A percentile compares a stretch with the other conserved stretches of the same genome.
phyloP scores from a whole-genome alignment of 2,329 filamentous ascomycete species.

The Sarocladium kiliense region DNA sequence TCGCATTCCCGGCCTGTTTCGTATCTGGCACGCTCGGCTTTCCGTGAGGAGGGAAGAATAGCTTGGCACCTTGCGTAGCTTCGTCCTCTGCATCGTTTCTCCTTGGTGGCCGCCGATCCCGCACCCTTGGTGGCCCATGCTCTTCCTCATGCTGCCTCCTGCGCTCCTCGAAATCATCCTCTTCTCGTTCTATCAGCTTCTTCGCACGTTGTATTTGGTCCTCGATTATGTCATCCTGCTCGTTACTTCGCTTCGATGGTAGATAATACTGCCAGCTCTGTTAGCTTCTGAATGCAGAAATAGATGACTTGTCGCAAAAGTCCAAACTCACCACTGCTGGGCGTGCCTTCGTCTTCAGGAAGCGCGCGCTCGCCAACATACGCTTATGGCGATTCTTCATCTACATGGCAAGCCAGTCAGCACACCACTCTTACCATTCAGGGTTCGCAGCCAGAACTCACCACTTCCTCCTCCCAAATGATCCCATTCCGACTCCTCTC shows the following conservation, averaged over 20 bases:
- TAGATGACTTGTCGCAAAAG: not conserved
- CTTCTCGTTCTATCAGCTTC: conserved; percentile 58
- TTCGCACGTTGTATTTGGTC: conserved; percentile 64
- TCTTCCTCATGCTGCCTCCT: conserved; percentile 7
- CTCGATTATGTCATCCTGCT: conserved; percentile 67
- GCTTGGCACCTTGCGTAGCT: not conserved
- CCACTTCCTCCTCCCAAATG: conserved; percentile 69
- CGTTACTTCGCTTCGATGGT: conserved; percentile 68
- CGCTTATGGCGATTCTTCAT: conserved; percentile 72
- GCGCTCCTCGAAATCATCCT: conserved; percentile 52
- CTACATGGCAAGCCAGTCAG: conserved; percentile 38
- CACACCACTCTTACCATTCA: not conserved
- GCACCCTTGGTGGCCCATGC: not conserved
- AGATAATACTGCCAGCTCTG: conserved; percentile 65
- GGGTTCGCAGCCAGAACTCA: conserved; percentile 38
- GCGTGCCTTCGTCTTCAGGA: conserved; percentile 64
- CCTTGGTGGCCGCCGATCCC: not conserved
- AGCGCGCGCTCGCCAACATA: conserved; percentile 65
- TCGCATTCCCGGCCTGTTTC: not conserved
- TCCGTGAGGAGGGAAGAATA: not conserved
- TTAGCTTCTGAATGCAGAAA: conserved; percentile 1
- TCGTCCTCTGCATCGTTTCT: not conserved
- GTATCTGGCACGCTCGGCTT: not conserved
- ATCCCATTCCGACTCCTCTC: conserved; percentile 65
- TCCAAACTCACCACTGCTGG: conserved; percentile 64